Evolutionary conservation across 257 asterid genomes (phyloP), one percentile per base, ranked within the genome.

Genomic region (Rhazya stricta): DNA sequence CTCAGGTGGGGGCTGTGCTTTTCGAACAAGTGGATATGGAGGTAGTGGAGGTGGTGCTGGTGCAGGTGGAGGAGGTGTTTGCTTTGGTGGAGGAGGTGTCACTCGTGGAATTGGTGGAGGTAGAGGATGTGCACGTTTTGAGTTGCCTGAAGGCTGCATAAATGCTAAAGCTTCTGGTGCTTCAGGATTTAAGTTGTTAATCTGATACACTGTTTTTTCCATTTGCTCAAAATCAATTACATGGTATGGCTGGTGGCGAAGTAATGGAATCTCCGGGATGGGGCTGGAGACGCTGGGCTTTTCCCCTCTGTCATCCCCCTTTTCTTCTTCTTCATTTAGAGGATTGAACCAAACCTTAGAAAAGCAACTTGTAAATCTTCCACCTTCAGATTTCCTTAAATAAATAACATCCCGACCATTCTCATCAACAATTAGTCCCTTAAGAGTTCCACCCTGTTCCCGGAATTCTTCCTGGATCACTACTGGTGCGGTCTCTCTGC

Each of bases 321-420:
- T 83, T 76, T 89, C 90, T 75, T 88, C 90, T 53, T 85, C 90
- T 71, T 84, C 90, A 15, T 69, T 73, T 73, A 86, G 85, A 6
- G 89, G 93, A 84, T 89, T 88, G 77, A 63, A 77, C 94, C 96
- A 91, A 73, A 88, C 90, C 89, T 88, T 91, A 0, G 96, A 87
- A 63, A 88, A 88, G 62, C 91, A 83, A 23, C 87, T 78, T 9
- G 84, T 41, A 53, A 82, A 63, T 19, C 82, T 72, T n/a, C 84
- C 80, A 12, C 62, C 83, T 9, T 85, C 86, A 23, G 81, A 37
- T 74, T 67, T 86, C 74, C 91, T 77, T 77, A 91, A 56, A 67
- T 91, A 93, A 62, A 91, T 48, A 76, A 93, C 88, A 76, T 93
- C 97, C 76, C 78, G 71, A 25, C 96, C 97, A 63, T 89, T 84